Percentiles rank a stretch among this genome's conserved stretches.
Evolutionary conservation across 2,329 filamentous ascomycete species (phyloP).

Genomic region (Penicillium frequentans): DNA sequence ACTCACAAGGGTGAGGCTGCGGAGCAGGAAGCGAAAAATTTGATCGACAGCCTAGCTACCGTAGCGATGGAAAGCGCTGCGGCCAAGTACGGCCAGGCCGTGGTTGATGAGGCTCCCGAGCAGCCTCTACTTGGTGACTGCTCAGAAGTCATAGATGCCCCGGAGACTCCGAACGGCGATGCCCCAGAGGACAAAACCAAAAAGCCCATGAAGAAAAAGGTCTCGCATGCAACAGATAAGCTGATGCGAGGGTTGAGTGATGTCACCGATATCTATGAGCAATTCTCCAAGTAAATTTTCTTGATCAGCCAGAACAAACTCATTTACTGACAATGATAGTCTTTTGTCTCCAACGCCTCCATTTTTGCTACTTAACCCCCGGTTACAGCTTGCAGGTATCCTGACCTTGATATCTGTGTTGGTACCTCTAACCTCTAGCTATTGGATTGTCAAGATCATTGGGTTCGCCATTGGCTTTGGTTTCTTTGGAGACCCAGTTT

Average conservation of each 20-base stretch:
- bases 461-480: constrained; percentile 68
- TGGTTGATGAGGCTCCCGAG: constrained; percentile 50
- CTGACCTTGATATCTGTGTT: constrained; percentile 54
- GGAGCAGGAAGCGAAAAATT: constrained; percentile 78
- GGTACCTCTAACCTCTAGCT: constrained; percentile 57
- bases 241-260: constrained; percentile 67
- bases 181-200: constrained; percentile 66
- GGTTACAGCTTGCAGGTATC: constrained; percentile 56
- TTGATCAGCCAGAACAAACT: background rate
- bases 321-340: constrained; percentile 29
- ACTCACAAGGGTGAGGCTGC: constrained; percentile 80
- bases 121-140: constrained; percentile 46
- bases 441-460: constrained; percentile 64
- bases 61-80: constrained; percentile 74
- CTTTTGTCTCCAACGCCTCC: constrained; percentile 64
- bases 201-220: constrained; percentile 72
- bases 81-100: constrained; percentile 70
- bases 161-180: constrained; percentile 51
- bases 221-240: constrained; percentile 74
- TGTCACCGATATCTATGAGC: constrained; percentile 63
- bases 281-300: constrained; percentile 56
- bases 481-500: constrained; percentile 78
- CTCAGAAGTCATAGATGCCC: constrained; percentile 57
- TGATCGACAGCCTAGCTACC: constrained; percentile 71
- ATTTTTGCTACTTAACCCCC: constrained; percentile 56